A percentile compares a stretch with the other conserved stretches of the same genome.
phyloP scores from a whole-genome alignment of 192 early-diverging fungal genomes.

The Coemansia sp. region DNA sequence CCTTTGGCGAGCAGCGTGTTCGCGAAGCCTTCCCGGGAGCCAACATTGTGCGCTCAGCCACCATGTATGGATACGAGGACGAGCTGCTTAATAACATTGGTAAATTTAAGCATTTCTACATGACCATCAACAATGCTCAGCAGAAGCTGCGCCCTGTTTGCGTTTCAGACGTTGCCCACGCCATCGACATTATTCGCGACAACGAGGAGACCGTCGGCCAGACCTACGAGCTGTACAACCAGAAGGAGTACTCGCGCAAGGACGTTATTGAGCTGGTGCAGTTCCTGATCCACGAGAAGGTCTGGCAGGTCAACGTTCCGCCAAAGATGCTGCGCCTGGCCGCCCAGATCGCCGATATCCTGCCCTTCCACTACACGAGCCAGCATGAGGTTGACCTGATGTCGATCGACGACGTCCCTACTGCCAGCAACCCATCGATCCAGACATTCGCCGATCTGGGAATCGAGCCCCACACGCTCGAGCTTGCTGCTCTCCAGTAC shows the following conservation, averaged over 20 bases:
- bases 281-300: constrained; percentile 62
- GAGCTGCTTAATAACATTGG: constrained; percentile 90
- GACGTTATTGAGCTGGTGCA: constrained; percentile 74
- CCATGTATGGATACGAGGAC: constrained; percentile 91
- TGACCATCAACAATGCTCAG: constrained; percentile 41
- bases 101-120: constrained; percentile 48
- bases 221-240: constrained; percentile 87
- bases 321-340: constrained; percentile 68
- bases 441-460: constrained; percentile 86
- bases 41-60: constrained; percentile 89
- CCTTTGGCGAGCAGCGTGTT: constrained; percentile 87
- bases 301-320: constrained; percentile 72
- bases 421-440: constrained; percentile 56
- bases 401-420: constrained; percentile 71
- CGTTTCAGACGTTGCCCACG: constrained; percentile 85
- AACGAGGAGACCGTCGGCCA: constrained; percentile 77
- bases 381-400: constrained; percentile 87
- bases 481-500: constrained; percentile 81
- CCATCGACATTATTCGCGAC: constrained; percentile 72
- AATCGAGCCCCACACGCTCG: constrained; percentile 78
- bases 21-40: constrained; percentile 87
- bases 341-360: constrained; percentile 63
- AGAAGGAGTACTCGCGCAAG: constrained; percentile 72
- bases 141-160: constrained; percentile 56
- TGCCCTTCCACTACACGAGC: constrained; percentile 76